phyloP scores from a whole-genome alignment of 2,329 filamentous ascomycete species.

The Trichoderma brevicompactum region DNA sequence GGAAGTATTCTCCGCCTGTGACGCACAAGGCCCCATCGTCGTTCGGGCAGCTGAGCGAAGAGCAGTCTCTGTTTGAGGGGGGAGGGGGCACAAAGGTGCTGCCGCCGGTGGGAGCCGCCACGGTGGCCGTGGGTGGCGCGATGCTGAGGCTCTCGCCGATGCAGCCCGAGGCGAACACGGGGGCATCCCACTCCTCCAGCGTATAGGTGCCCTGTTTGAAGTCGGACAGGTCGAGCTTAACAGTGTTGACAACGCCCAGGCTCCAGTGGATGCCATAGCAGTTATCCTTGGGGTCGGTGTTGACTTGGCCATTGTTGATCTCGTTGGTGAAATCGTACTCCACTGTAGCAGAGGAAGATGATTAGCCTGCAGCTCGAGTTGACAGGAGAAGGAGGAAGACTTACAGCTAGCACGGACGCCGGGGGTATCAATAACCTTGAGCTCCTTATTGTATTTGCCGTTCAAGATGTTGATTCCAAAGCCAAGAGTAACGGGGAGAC shows the following conservation, averaged over 20 bases:
- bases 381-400: not conserved
- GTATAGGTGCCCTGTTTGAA: slow-evolving; percentile 8
- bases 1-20: not conserved
- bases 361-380: not conserved
- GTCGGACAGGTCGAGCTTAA: slow-evolving; percentile 8
- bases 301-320: slow-evolving; percentile 7
- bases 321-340: slow-evolving; percentile 18
- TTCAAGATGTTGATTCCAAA: slow-evolving; percentile 15
- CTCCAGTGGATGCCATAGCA: slow-evolving; percentile 19
- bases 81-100: not conserved
- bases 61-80: not conserved
- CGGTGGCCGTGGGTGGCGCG: not conserved
- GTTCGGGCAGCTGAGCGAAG: not conserved
- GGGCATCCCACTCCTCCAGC: slow-evolving; percentile 5
- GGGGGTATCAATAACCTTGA: slow-evolving; percentile 12
- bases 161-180: slow-evolving; percentile 16
- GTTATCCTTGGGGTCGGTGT: not conserved
- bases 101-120: not conserved
- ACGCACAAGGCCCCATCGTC: not conserved
- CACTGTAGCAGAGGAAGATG: not conserved
- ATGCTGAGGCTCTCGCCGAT: slow-evolving; percentile 4
- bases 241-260: slow-evolving; percentile 13
- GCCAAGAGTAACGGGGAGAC: slow-evolving; percentile 1
- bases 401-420: slow-evolving; percentile 13
- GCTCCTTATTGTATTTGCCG: slow-evolving; percentile 16